Base-by-base conservation (phyloP, 1,284 basidiomycete genomes). In the Trametes polyzona region DNA sequence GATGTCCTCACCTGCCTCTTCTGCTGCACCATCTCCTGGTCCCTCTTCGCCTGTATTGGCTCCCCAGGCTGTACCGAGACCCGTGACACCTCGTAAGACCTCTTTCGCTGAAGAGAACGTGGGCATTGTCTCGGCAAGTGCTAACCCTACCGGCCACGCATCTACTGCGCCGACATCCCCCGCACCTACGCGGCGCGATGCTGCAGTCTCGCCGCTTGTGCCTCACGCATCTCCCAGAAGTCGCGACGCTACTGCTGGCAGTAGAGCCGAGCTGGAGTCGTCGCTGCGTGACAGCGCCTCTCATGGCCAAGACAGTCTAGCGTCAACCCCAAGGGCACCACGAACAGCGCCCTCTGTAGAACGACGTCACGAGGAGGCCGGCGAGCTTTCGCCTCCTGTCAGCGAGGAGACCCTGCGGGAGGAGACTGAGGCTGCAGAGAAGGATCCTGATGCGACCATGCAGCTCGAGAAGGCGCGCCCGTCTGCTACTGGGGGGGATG, bases 1-100 rank as follows among this genome's bases (percentile, higher is more conserved):
- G n/a, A 63, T 66, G 65, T 66, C 65, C 9, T 60, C 58, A 3
- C 49, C 55, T 39, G 43, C 57, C 11, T 62, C 65, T 27, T 60
- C 60, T 11, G 29, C 42, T 27, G 48, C 48, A 3, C 54, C 47
- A 3, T 55, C 54, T 8, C 52, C 46, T 9, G 8, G 16, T 23
- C 30, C 37, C 4, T n/a, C 29, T 11, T 54, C 44, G 12, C 40
- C 47, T 3, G 19, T 32, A 9, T 14, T 40, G 9, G 47, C 23
- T 17, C 19, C 43, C 8, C 36, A 41, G 19, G 11, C 24, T n/a
- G 8, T 19, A 10, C 26, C 52, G n/a, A 39, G 42, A 19, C 35
- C 37, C 2, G 30, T 37, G 17, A 11, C 41, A 6, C 11, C 37
- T 33, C 44, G 21, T 41, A 19, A 19, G n/a, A 11, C 30, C 36